Conservation (phyloP, 805 yeast species). For the Pichia deserticola region DNA sequence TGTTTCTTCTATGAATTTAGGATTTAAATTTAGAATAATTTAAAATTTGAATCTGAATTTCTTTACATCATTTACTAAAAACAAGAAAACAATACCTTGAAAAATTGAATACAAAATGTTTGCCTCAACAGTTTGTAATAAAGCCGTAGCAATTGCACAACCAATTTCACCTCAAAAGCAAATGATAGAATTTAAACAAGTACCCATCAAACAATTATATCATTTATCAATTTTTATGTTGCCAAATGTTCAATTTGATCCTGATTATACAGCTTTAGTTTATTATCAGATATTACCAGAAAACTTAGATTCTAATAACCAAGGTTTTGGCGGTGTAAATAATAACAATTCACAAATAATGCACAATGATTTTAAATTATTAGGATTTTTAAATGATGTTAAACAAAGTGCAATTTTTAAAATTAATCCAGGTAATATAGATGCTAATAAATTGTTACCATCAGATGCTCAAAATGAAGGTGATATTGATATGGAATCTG, state of each 20-base stretch:
- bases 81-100: too few relatives aligned
- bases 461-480: constrained; percentile 16
- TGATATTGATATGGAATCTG: constrained; percentile 52
- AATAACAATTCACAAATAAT: constrained; percentile 4
- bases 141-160: constrained; percentile 39
- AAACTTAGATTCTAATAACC: constrained; percentile 9
- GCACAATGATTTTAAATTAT: constrained; percentile 46
- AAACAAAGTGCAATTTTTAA: constrained; percentile 93
- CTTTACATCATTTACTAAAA: too few relatives aligned
- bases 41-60: too few relatives aligned
- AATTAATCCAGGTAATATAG: constrained; percentile 41
- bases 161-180: constrained; percentile 67
- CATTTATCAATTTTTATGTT: constrained; percentile 79
- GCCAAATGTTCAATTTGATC: constrained; percentile 72
- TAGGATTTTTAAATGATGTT: constrained; percentile 52
- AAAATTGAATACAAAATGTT: constrained; percentile 14
- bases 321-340: constrained; percentile 5
- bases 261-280: constrained; percentile 70
- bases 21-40: too few relatives aligned
- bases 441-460: neutral
- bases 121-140: constrained; percentile 28
- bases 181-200: constrained; percentile 55
- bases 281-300: constrained; percentile 68
- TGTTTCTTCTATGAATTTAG: too few relatives aligned
- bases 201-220: constrained; percentile 47